Base-by-base conservation (phyloP, 1,284 basidiomycete species). In the Leccinum ambiguum region DNA sequence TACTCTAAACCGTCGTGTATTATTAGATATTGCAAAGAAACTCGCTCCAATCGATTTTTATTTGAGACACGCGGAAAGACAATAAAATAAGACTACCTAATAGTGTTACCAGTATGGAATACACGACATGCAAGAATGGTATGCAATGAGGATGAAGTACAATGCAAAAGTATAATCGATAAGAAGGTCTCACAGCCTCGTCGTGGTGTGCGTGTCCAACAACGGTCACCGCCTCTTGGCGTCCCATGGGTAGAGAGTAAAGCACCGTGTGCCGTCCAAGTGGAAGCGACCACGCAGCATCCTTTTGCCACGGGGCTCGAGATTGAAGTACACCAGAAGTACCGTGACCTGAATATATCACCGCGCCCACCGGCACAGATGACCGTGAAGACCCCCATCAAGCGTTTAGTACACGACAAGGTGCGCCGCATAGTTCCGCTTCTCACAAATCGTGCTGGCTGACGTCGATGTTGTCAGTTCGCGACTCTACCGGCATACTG, bases 71-170 rank as follows among this genome's bases (percentile, higher is more conserved):
- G 5, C 10, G 18, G 10, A 54, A 50, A 43, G 30, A 26, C 13
- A 54, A 61, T 9, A 18, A 70, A 65, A 66, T 67, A 68, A 59
- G n/a, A 48, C 61, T 62, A 67, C 0, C 33, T 36, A 39, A 23
- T 23, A 57, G 26, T 45, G 57, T 30, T 53, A 36, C 45, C 43
- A 33, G 13, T 26, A 64, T 48, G 16, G n/a, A 65, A 63, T 64
- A 68, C 65, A 69, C 7, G 59, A 60, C 57, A 58, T 33, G 45
- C 45, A 64, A 58, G 57, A 23, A 41, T 65, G 65, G 66, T 66
- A 74, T 75, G 65, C 60, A 63, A 56, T 67, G 60, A 64, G 50
- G 39, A 23, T 59, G 56, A 65, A 72, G 71, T 76, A 75, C 74
- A 65, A 50, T 69, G 63, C 65, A 63, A 70, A 45, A 39, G 11